A percentile compares a stretch with the other conserved stretches of the same genome.
These are phyloP conservation scores for Globisporangium okanoganense DNA, from an alignment of 352 stramenopile genomes.

Conservation along the genomic window DNA sequence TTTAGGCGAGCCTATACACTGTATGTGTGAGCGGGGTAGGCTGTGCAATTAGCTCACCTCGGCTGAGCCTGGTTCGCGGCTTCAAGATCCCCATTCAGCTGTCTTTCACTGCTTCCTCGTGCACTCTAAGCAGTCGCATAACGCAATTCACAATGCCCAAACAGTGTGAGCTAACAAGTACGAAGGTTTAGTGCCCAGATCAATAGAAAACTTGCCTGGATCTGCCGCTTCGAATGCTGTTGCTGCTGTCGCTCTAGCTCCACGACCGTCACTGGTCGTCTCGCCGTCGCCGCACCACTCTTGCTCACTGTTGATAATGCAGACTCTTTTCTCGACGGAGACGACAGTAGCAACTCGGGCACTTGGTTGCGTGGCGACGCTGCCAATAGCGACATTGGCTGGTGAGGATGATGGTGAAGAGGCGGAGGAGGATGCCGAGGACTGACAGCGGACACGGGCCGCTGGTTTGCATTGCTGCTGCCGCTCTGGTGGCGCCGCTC, in stretches of 20 bases:
- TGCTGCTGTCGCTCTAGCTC: neutral
- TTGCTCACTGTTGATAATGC: neutral
- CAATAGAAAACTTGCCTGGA: no score
- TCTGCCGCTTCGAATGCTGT: neutral
- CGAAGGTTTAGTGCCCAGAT: no score
- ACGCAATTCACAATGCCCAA: neutral
- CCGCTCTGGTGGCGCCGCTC: conserved; percentile 49
- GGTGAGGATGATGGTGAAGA: neutral
- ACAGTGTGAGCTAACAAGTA: neutral
- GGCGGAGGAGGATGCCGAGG: neutral
- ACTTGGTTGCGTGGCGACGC: neutral
- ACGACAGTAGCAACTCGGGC: neutral
- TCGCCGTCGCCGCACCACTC: conserved; percentile 21
- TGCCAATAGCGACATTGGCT: neutral
- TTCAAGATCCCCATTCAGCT: neutral
- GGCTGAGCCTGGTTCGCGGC: neutral
- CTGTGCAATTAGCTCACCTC: neutral
- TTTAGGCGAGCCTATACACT: neutral
- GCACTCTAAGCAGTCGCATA: conserved; percentile 19
- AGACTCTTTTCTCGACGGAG: neutral
- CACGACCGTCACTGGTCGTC: conserved; percentile 14
- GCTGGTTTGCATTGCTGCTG: conserved; percentile 43
- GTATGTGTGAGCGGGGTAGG: neutral
- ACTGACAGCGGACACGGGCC: neutral
- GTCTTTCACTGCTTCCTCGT: conserved; percentile 17